Evolutionary conservation across 495 filamentous ascomycete species (phyloP), one percentile per base, ranked within the genome.

Genomic region (Penicillium canescens): DNA sequence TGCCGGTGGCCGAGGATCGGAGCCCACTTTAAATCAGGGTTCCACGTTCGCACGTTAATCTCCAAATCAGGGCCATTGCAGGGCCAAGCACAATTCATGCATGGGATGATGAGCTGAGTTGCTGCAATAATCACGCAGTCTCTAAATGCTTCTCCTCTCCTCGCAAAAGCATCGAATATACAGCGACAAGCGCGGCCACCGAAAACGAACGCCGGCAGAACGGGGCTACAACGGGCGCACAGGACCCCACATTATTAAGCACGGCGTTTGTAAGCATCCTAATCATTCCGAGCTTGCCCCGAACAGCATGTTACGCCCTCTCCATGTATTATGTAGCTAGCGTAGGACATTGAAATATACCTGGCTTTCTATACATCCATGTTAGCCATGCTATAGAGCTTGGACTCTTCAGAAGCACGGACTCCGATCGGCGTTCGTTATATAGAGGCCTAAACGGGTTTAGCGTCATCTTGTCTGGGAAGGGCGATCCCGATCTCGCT

Each of bases 1-100:
- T 43, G 28, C 37, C 45, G 21, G 7, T 38, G 55, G 50, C 59
- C 59, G 59, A 56, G 11, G 18, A 56, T 56, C 54, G 54, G 54
- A 56, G 54, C 46, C 38, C 46, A 33, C 41, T 48, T 43, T 37
- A 55, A 55, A 20, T 41, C 33, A 43, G 23, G 54, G 48, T 37
- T 34, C 54, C 54, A 56, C 54, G 42, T 33, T 36, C 9, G 24
- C 37, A 31, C 6, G 28, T 20, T 14, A 18, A 26, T 44, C 51
- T 36, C 21, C 7, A 45, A 44, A 34, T 28, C 37, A 48, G 46
- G 26, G 21, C 24, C 28, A 20, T 12, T 41, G 14, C 23, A 31
- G 28, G 8, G 28, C 28, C 28, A 50, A 31, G 12, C 9, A 35
- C 33, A 3, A 13, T 14, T 23, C 46, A 31, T 7, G 36, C 16